phyloP scores from a whole-genome alignment of 768 basidiomycete genomes.

The Tricholomella constricta region DNA sequence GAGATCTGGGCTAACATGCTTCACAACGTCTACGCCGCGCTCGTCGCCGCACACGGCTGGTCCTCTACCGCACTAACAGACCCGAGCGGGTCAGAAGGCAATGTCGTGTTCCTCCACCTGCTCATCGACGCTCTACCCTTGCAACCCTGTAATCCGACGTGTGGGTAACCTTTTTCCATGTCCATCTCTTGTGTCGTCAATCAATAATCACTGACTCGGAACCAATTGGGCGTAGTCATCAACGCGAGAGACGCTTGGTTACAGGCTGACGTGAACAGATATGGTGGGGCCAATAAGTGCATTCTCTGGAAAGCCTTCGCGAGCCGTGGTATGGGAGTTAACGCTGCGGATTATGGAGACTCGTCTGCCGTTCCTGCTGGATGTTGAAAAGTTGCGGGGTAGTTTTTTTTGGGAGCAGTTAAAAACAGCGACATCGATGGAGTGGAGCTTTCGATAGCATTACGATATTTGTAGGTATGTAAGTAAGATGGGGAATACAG shows the following conservation, averaged over 20 bases:
- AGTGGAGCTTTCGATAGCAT: neutral
- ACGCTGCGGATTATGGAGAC: conserved; percentile 30
- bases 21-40: conserved; percentile 42
- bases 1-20: conserved; percentile 52
- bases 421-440: too few species aligned
- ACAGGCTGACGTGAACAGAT: conserved; percentile 52
- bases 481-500: neutral
- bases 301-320: conserved; percentile 50
- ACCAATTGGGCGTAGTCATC: conserved; percentile 28
- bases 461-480: neutral
- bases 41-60: conserved; percentile 35
- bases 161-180: conserved; percentile 25
- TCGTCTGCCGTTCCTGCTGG: conserved; percentile 27
- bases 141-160: conserved; percentile 50
- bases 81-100: conserved; percentile 40
- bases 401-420: too few species aligned
- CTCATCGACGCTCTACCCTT: conserved; percentile 51
- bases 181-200: too few species aligned
- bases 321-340: conserved; percentile 47
- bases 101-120: conserved; percentile 49
- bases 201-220: too few species aligned
- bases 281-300: conserved; percentile 46
- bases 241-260: conserved; percentile 51
- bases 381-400: conserved; percentile 30
- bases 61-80: conserved; percentile 39